phyloP scores from a whole-genome alignment of 1,284 basidiomycete genomes.

The Ustilago loliicola region DNA sequence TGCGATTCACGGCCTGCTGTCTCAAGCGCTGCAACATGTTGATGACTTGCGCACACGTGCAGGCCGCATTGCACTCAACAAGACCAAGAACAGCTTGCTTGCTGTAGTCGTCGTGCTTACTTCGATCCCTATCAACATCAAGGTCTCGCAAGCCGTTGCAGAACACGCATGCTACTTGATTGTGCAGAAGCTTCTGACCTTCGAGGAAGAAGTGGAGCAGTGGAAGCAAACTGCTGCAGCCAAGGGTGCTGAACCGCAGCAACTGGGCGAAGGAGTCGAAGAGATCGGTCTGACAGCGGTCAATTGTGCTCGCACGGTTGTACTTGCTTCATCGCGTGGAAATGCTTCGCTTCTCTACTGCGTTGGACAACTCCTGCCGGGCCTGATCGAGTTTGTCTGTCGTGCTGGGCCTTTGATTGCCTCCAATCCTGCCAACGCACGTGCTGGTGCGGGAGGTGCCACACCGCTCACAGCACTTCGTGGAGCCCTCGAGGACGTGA shows the following conservation, averaged over 20 bases:
- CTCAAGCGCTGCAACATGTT: slow-evolving; percentile 84
- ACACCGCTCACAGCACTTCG: slow-evolving; percentile 72
- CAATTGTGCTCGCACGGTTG: slow-evolving; percentile 85
- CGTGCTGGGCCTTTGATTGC: slow-evolving; percentile 70
- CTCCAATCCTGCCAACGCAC: neutral
- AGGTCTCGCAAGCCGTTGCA: slow-evolving; percentile 81
- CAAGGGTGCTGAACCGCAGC: slow-evolving; percentile 68
- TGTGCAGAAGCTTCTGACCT: slow-evolving; percentile 78
- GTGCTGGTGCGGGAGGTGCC: neutral
- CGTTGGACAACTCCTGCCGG: slow-evolving; percentile 81
- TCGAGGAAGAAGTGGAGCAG: slow-evolving; percentile 74
- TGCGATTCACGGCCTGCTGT: slow-evolving; percentile 86
- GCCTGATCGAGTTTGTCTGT: slow-evolving; percentile 82
- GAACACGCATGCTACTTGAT: slow-evolving; percentile 89
- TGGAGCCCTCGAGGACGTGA: slow-evolving; percentile 79
- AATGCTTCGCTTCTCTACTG: slow-evolving; percentile 80
- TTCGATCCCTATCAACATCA: slow-evolving; percentile 78
- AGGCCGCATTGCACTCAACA: slow-evolving; percentile 82
- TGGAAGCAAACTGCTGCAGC: slow-evolving; percentile 24
- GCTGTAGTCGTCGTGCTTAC: slow-evolving; percentile 88
- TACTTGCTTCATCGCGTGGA: slow-evolving; percentile 73
- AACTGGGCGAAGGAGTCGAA: slow-evolving; percentile 31
- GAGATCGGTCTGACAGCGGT: slow-evolving; percentile 85
- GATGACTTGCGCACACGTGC: slow-evolving; percentile 81
- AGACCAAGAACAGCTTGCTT: slow-evolving; percentile 90